Evolutionary conservation across 2,329 filamentous ascomycete genomes (phyloP).

Genomic region (Fusarium sp.): DNA sequence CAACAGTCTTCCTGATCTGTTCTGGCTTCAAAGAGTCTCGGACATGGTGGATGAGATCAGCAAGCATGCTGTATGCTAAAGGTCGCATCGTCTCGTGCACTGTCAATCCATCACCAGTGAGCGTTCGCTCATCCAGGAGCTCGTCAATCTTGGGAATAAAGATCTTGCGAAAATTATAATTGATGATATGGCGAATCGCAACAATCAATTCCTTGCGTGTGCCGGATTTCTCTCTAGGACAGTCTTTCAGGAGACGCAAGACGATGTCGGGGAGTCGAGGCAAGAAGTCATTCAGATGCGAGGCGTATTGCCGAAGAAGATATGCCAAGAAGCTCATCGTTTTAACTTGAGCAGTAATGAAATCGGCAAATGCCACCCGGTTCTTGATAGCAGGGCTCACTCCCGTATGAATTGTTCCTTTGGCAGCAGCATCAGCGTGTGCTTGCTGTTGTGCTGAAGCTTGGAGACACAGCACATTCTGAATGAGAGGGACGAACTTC

Average conservation of each 20-base stretch:
- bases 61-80: constrained; percentile 96
- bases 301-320: constrained; percentile 84
- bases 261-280: constrained; percentile 87
- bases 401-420: constrained; percentile 86
- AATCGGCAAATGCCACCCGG: constrained; percentile 91
- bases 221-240: constrained; percentile 90
- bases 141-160: constrained; percentile 96
- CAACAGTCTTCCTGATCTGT: constrained; percentile 93
- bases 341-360: constrained; percentile 97
- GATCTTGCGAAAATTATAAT: constrained; percentile 97
- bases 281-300: constrained; percentile 87
- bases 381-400: constrained; percentile 95
- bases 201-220: constrained; percentile 95
- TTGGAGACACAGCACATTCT: constrained; percentile 85
- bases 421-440: constrained; percentile 82
- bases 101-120: constrained; percentile 95
- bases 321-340: constrained; percentile 99
- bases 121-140: constrained; percentile 87
- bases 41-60: constrained; percentile 96
- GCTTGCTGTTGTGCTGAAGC: constrained; percentile 93
- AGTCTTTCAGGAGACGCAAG: constrained; percentile 90
- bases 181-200: constrained; percentile 97
- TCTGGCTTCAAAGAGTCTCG: constrained; percentile 86
- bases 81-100: constrained; percentile 97
- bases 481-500: constrained; percentile 92